Percentiles rank a stretch among this genome's conserved stretches.
Evolutionary conservation across 768 basidiomycete genomes (phyloP).

Genomic region (Multifurca ochricompacta): DNA sequence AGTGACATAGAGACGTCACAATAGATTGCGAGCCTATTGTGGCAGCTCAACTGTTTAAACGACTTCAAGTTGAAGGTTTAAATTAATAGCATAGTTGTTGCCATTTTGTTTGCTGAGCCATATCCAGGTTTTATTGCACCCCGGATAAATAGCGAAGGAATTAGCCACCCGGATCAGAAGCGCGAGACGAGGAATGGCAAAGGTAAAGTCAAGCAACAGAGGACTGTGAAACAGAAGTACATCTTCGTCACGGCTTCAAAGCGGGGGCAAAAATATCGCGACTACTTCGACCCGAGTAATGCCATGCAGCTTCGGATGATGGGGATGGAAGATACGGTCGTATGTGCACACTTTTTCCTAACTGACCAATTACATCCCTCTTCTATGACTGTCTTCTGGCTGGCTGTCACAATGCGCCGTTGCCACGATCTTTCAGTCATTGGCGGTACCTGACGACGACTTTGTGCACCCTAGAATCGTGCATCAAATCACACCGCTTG

Average conservation of each 20-base stretch:
- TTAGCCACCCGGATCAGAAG: conserved; percentile 37
- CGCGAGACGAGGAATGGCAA: conserved; percentile 25
- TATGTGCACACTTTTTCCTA: conserved; percentile 26
- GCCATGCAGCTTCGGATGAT: conserved; percentile 53
- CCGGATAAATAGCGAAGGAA: conserved; percentile 32
- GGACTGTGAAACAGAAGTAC: conserved; percentile 49
- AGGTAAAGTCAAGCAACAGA: conserved; percentile 36
- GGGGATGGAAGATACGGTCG: conserved; percentile 47
- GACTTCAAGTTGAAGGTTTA: conserved; percentile 64
- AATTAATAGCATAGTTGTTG: background rate
- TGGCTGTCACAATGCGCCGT: background rate
- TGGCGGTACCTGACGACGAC: background rate
- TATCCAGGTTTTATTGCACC: conserved; percentile 52
- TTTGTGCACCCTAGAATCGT: conserved; percentile 5
- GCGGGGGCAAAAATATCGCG: conserved; percentile 41
- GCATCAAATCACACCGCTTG: conserved; percentile 5
- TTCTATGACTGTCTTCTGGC: background rate
- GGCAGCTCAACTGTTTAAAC: conserved; percentile 55
- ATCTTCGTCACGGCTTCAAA: conserved; percentile 46
- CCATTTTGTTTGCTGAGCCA: background rate
- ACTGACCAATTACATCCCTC: background rate
- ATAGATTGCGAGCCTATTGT: conserved; percentile 47
- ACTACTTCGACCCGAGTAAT: conserved; percentile 62
- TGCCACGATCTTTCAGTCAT: background rate
- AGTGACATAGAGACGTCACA: conserved; percentile 2